Evolutionary conservation across 164 flowering plant genomes (phyloP), one percentile per base, ranked within the genome.

Genomic region (Sedum album): DNA sequence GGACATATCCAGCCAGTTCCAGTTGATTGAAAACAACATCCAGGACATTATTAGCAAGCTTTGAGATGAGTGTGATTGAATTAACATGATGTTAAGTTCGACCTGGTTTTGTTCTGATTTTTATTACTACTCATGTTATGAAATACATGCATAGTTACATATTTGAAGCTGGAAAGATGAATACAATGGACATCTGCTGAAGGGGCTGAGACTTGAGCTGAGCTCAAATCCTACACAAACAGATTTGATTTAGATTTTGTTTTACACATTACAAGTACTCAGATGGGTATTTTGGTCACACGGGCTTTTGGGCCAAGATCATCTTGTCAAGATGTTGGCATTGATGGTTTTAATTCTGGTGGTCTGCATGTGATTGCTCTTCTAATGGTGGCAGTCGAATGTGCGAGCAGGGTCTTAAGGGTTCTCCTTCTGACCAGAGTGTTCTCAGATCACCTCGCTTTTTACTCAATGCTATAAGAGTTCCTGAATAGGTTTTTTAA

Each of bases 351-450:
- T 28, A 57, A 33, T 53, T 14, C 57, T n/a, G 72, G 30, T 74
- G 65, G 11, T 70, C 74, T 15, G 72, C 71, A 39, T 60, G 71
- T 25, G 70, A 65, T 68, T 80, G 80, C 15, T 44, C 73, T 23
- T 38, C 67, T 38, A 68, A 48, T 28, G 76, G 76, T 64, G 81
- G 75, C 65, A 81, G 91, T 31, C 72, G 89, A 65, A 82, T 18
- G 76, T 91, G 97, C 0, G 89, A 85, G 80, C 97, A 92, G 2
- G 76, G 70, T 68, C 91, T 81, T 36, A 79, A 80, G 15, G 93
- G 93, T 71, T 84, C 90, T 68, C 98, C 98, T 31, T 69, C 82
- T 5, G 79, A 78, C 96, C 93, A 92, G 41, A 90, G 75, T 66
- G 73, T 67, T 66, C 62, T 57, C 28, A 90, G 80, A 44, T 92